Conservation (phyloP, 148 eudicot genomes). For the Camellia sinensis region DNA sequence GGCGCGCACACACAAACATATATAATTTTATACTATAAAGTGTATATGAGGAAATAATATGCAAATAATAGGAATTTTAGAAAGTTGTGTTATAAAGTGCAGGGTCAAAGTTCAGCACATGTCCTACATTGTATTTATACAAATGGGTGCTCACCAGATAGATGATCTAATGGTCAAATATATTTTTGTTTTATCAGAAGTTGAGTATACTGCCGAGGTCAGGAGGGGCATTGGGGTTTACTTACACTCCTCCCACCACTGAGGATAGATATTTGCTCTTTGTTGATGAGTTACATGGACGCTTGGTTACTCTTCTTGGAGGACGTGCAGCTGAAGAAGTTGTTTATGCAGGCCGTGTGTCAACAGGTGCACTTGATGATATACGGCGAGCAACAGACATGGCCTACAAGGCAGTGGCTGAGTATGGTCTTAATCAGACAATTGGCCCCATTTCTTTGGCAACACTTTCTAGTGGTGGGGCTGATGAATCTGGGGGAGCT, state of each 20-base stretch:
- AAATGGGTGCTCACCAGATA: neutral
- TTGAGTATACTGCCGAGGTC: constrained; percentile 94
- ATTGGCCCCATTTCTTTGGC: constrained; percentile 82
- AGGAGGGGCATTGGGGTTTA: constrained; percentile 92
- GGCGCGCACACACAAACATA: neutral
- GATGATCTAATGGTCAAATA: constrained; percentile 2
- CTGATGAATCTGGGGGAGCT: constrained; percentile 71
- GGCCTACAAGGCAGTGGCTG: constrained; percentile 95
- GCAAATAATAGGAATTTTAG: neutral
- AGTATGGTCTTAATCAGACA: constrained; percentile 80
- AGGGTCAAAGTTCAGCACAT: neutral
- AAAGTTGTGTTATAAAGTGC: neutral
- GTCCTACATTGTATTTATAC: constrained; percentile 7
- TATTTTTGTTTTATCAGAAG: constrained; percentile 52
- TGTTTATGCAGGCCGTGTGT: constrained; percentile 82
- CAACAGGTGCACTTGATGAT: constrained; percentile 95
- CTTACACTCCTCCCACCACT: constrained; percentile 84
- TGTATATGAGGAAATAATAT: neutral
- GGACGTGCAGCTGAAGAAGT: constrained; percentile 98
- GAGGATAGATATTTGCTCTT: constrained; percentile 96
- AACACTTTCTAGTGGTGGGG: constrained; percentile 82
- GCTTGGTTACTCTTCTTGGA: constrained; percentile 95
- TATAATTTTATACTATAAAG: neutral
- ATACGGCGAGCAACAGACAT: constrained; percentile 89
- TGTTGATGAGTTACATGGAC: constrained; percentile 85